phyloP scores from a whole-genome alignment of 176 grass and related monocot genomes.

The Avena sativa region DNA sequence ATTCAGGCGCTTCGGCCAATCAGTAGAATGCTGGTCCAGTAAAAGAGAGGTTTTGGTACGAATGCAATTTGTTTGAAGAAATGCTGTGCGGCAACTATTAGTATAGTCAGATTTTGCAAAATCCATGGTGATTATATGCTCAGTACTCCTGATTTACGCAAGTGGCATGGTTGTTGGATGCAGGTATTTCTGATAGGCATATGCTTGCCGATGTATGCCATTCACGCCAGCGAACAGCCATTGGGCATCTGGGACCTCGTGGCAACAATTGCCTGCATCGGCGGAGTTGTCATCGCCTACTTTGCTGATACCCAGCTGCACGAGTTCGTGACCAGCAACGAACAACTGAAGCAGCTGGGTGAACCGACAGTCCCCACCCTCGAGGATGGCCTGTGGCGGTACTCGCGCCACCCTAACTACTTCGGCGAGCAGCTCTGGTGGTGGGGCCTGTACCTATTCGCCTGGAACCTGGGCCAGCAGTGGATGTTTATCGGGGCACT shows the following conservation, averaged over 20 bases:
- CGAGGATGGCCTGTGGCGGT: slow-evolving; percentile 66
- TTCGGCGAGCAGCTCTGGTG: slow-evolving; percentile 92
- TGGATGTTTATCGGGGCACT: slow-evolving; percentile 87
- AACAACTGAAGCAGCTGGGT: slow-evolving; percentile 50
- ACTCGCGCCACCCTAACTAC: slow-evolving; percentile 97
- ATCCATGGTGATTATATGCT: background rate
- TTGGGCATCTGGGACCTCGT: slow-evolving; percentile 64
- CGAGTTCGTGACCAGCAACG: slow-evolving; percentile 59
- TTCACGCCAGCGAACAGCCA: slow-evolving; percentile 61
- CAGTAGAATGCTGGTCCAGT: background rate
- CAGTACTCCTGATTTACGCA: background rate
- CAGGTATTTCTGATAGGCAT: slow-evolving; percentile 92
- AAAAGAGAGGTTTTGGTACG: background rate
- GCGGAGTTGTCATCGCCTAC: slow-evolving; percentile 64
- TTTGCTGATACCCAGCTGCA: slow-evolving; percentile 91
- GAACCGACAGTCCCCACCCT: slow-evolving; percentile 57
- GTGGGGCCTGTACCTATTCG: slow-evolving; percentile 85
- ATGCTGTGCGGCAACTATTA: background rate
- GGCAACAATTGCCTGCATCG: slow-evolving; percentile 53
- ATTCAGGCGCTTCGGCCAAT: background rate
- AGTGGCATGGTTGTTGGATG: background rate
- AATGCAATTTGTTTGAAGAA: slow-evolving; percentile 42
- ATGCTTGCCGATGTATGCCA: slow-evolving; percentile 82
- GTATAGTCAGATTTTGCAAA: background rate
- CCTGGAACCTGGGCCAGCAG: slow-evolving; percentile 69